Evolutionary conservation across 306 rosid genomes (phyloP).

Genomic region (Urtica urens): DNA sequence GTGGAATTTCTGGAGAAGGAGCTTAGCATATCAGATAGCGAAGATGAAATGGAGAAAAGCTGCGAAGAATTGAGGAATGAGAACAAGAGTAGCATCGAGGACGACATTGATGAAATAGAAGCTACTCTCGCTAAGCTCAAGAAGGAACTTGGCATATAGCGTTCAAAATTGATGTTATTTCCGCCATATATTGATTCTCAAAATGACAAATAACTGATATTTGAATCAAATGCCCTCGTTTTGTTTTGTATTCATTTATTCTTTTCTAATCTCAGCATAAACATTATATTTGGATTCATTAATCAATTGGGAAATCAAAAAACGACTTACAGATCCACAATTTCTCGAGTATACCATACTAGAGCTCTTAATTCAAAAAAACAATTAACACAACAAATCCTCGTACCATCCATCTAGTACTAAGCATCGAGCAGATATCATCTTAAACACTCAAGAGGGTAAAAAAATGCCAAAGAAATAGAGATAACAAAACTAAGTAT

Average conservation of each 20-base stretch:
- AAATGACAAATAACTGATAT: too few species aligned
- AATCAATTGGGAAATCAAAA: too few species aligned
- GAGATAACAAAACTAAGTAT: constrained; percentile 12
- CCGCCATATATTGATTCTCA: too few species aligned
- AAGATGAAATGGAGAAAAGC: constrained; percentile 21
- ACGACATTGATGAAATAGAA: constrained; percentile 77
- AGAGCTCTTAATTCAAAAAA: not conserved
- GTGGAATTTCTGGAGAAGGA: constrained; percentile 96
- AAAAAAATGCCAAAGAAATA: constrained; percentile 14
- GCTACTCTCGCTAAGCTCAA: constrained; percentile 82
- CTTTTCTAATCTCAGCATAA: too few species aligned
- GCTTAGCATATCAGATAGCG: constrained; percentile 51
- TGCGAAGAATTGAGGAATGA: constrained; percentile 25
- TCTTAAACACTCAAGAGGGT: not conserved
- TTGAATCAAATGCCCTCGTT: too few species aligned
- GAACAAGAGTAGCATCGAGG: constrained; percentile 50
- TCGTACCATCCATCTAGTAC: constrained; percentile 17
- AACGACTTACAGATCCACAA: not conserved
- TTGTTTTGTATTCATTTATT: too few species aligned
- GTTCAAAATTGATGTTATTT: too few species aligned
- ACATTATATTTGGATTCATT: too few species aligned
- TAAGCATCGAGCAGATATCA: not conserved
- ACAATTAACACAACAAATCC: not conserved
- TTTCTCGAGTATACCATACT: not conserved
- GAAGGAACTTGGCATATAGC: constrained; percentile 77